Base-by-base conservation (phyloP, 2,329 filamentous ascomycete genomes). In the Claviceps sp. region DNA sequence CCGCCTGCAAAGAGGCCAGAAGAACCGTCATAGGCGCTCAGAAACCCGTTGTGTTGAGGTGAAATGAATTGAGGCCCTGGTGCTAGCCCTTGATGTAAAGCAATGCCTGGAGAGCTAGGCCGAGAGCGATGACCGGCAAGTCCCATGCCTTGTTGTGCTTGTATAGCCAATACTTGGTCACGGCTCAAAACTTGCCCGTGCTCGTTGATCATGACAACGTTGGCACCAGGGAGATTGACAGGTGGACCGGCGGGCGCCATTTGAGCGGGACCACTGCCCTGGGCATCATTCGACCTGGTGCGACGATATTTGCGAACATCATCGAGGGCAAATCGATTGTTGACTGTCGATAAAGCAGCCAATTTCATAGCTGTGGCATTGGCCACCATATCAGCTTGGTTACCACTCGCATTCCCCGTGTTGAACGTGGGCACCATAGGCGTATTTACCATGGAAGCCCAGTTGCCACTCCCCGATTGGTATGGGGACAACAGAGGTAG, bases 331-430 rank as follows among this genome's bases (percentile, higher is more conserved):
- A 98, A 95, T 43, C 93, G 86, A 68, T 97, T 98, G 73, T 97
- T 98, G 48, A 98, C 93, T 2, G 93, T 98, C 5, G 91, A 97
- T 45, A 98, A 75, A 17, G 93, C 93, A 45, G 93, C 93, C 49
- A 98, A 79, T 68, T 98, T 98, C 93, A 98, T 98, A 22, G 93
- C 93, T 16, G 93, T 97, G 26, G 93, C 93, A 64, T 97, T 98
- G 53, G 93, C 93, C 53, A 98, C 86, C 91, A 97, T 97, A 63
- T 98, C 93, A 16, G 89, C 90, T 66, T 96, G 90, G 52, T 78
- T 83, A 46, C 73, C 74, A 42, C 73, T 71, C 40, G 70, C 70
- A 58, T 77, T 66, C 50, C 58, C 60, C 16, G 75, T 70, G 56
- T 78, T 84, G 68, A 97, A 98, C 58, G 83, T 91, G 42, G 88